A percentile compares a stretch with the other conserved stretches of the same genome.
These are phyloP conservation scores for Dictyostelium citrinum DNA, from an alignment of 78 protist species.

Conservation along the genomic window DNA sequence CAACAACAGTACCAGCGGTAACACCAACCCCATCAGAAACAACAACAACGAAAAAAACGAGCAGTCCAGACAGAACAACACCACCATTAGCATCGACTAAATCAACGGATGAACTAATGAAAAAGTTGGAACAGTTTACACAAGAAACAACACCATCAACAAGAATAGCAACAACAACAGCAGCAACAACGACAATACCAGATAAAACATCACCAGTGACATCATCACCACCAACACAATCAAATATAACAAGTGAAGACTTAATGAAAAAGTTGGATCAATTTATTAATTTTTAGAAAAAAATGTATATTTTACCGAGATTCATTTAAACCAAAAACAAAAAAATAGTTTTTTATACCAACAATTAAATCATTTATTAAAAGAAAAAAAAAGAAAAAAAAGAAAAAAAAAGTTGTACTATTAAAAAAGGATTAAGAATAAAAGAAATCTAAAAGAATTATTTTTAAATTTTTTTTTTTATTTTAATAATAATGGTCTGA, in stretches of 20 bases:
- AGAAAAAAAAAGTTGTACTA: not conserved
- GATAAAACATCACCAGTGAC: not conserved
- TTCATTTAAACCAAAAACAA: not conserved
- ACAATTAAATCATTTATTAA: too few relatives aligned
- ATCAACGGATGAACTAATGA: not conserved
- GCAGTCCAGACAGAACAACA: not conserved
- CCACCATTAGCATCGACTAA: not conserved
- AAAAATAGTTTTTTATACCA: too few relatives aligned
- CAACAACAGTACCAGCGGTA: not conserved
- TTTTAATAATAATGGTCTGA: not conserved
- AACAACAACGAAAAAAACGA: not conserved
- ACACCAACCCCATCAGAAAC: not conserved
- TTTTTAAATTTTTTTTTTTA: not conserved
- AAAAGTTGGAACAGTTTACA: not conserved
- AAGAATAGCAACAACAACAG: not conserved
- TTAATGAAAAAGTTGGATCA: not conserved
- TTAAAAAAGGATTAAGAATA: not conserved
- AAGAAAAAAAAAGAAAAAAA: not conserved
- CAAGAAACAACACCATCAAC: not conserved
- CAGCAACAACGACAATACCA: not conserved
- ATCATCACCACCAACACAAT: not conserved
- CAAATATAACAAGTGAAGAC: not conserved
- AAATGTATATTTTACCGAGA: not conserved
- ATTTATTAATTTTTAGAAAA: not conserved
- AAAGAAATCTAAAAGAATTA: not conserved